Conservation (phyloP, 1,139 yeast species). For the Trichomonascaceae sp. region DNA sequence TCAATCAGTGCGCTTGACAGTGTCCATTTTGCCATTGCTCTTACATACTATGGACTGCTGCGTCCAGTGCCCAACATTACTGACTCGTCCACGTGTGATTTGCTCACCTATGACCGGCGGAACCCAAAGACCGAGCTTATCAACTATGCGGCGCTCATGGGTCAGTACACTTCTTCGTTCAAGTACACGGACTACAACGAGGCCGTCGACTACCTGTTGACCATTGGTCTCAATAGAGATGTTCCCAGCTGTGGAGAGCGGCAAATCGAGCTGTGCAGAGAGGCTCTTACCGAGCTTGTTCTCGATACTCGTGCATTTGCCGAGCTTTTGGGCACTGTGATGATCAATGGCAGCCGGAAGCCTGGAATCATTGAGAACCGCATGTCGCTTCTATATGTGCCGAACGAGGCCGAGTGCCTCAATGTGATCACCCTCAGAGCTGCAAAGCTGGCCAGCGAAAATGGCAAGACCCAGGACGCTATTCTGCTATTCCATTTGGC, state of each 20-base stretch:
- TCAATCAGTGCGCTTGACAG: constrained; percentile 68
- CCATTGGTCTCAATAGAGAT: constrained; percentile 46
- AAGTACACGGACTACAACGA: constrained; percentile 78
- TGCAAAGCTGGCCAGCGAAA: constrained; percentile 81
- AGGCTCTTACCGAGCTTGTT: constrained; percentile 71
- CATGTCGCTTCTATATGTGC: constrained; percentile 50
- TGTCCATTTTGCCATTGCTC: constrained; percentile 77
- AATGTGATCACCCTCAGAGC: constrained; percentile 70
- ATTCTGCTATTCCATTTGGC: constrained; percentile 75
- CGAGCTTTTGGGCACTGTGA: constrained; percentile 66
- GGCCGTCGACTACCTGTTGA: constrained; percentile 75
- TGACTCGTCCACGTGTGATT: constrained; percentile 7
- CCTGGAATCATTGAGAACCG: constrained; percentile 83
- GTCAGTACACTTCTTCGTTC: constrained; percentile 56
- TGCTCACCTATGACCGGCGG: constrained; percentile 18
- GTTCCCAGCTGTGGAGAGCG: constrained; percentile 14
- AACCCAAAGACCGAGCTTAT: constrained; percentile 19
- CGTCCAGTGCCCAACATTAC: constrained; percentile 31
- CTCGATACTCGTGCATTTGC: constrained; percentile 79
- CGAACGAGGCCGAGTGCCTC: constrained; percentile 40
- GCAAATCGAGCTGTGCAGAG: constrained; percentile 48
- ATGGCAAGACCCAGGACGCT: constrained; percentile 81
- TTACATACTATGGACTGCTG: constrained; percentile 63
- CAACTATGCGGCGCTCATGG: constrained; percentile 28
- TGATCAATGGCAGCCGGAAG: constrained; percentile 58